Evolutionary conservation across 495 filamentous ascomycete genomes (phyloP), one percentile per base, ranked within the genome.

Genomic region (Neurospora tetraspora): DNA sequence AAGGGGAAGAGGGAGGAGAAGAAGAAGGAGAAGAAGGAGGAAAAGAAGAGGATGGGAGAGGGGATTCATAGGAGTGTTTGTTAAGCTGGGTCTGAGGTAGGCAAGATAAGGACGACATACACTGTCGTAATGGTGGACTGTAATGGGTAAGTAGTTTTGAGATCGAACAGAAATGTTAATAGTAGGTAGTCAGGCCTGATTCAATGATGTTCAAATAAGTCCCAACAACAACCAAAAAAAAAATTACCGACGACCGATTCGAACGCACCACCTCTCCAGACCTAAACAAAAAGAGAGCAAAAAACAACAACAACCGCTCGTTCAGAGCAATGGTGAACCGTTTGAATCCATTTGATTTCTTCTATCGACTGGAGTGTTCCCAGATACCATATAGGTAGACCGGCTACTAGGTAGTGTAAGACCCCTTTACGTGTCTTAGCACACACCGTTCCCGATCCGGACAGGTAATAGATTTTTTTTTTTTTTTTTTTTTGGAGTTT

Each of bases 1-100:
- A 45, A 27, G 71, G 69, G 27, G 40, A 45, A 69, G 65, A 73
- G 72, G 83, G 83, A 9, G 68, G 76, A 34, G 74, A 75, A 72
- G 65, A 23, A 73, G 74, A 45, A 77, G 77, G 72, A 39, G 20
- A 71, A 31, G 27, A 69, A 72, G 12, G 71, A 73, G 9, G 70
- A 75, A 34, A 72, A 43, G 73, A 74, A 73, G 69, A 85, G 87
- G 47, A 84, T 90, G 86, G 80, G 72, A n/a, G 79, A 88, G 37
- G 89, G 89, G 6, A 86, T 91, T 47, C 88, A 90, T 77, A 80
- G 89, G 75, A 81, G 78, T 34, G 89, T 90, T 1, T 90, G 89
- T 42, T 90, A 82, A 27, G 34, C 31, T 23, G 31, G 31, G 31
- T 34, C 31, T 34, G 31, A 34, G 31, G 31, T 34, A 34, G 31